Conservation (phyloP, 495 filamentous ascomycete species). For the Penicillium taxi region DNA sequence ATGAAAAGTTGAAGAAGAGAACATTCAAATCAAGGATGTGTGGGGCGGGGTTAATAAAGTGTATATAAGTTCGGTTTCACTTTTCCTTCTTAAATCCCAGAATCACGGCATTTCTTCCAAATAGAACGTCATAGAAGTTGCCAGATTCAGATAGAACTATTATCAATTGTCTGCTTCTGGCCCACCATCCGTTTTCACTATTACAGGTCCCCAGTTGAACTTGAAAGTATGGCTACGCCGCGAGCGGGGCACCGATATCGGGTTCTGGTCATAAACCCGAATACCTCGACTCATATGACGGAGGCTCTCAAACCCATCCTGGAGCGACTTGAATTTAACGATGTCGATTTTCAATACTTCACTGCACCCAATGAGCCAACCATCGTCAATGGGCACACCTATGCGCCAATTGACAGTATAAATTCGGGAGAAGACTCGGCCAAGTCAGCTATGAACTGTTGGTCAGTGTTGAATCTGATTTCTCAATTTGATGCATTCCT, state of each 20-base stretch:
- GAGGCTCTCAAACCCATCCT: constrained; percentile 60
- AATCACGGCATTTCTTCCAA: too few species aligned
- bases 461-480: constrained; percentile 46
- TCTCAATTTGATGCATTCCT: constrained; percentile 64
- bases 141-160: too few species aligned
- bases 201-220: neutral
- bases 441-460: constrained; percentile 50
- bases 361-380: constrained; percentile 40
- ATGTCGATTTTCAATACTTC: constrained; percentile 48
- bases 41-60: too few species aligned
- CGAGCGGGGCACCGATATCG: constrained; percentile 15
- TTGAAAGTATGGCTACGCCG: constrained; percentile 13
- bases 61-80: too few species aligned
- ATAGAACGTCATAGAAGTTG: too few species aligned
- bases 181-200: neutral
- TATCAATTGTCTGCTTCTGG: too few species aligned
- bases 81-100: too few species aligned
- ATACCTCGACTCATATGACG: constrained; percentile 80
- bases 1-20: neutral
- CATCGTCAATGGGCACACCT: constrained; percentile 20
- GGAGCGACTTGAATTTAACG: constrained; percentile 36
- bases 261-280: constrained; percentile 87
- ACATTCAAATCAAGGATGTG: constrained; percentile 8
- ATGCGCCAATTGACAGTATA: constrained; percentile 36
- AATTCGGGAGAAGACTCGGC: constrained; percentile 42